Evolutionary conservation across 2,329 filamentous ascomycete genomes (phyloP).

Genomic region (Leptographium radiaticola): DNA sequence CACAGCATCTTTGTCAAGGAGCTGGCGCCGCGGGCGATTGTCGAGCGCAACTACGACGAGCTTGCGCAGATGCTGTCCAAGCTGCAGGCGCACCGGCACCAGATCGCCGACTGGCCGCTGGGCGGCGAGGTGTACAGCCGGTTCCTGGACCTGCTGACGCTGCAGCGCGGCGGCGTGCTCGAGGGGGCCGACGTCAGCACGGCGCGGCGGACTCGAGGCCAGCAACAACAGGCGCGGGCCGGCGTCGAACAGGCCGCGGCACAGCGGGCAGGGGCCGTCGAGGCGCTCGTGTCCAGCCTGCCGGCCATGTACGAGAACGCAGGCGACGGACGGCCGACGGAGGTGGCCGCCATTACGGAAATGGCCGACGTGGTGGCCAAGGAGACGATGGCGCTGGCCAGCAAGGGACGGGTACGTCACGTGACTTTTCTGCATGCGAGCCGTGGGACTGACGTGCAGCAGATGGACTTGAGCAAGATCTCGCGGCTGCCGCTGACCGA

Average conservation of each 20-base stretch:
- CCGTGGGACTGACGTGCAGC: constrained; percentile 13
- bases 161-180: constrained; percentile 20
- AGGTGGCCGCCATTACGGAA: constrained; percentile 65
- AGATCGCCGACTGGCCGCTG: constrained; percentile 59
- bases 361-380: constrained; percentile 65
- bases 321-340: constrained; percentile 27
- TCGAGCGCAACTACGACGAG: constrained; percentile 64
- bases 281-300: constrained; percentile 42
- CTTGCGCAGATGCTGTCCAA: constrained; percentile 45
- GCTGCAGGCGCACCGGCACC: constrained; percentile 50
- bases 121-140: constrained; percentile 69
- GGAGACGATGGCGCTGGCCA: constrained; percentile 42
- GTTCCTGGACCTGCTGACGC: constrained; percentile 39
- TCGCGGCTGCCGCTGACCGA: constrained; percentile 55
- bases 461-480: constrained; percentile 34
- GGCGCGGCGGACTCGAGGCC: constrained; percentile 8
- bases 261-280: constrained; percentile 29
- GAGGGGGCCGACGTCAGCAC: not conserved
- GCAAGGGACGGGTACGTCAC: constrained; percentile 42
- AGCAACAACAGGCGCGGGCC: constrained; percentile 10
- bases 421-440: constrained; percentile 14
- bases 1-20: constrained; percentile 69
- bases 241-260: constrained; percentile 14
- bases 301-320: constrained; percentile 37
- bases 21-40: constrained; percentile 70